Conservation (phyloP, 345 rosid species). For the Brassica incana region DNA sequence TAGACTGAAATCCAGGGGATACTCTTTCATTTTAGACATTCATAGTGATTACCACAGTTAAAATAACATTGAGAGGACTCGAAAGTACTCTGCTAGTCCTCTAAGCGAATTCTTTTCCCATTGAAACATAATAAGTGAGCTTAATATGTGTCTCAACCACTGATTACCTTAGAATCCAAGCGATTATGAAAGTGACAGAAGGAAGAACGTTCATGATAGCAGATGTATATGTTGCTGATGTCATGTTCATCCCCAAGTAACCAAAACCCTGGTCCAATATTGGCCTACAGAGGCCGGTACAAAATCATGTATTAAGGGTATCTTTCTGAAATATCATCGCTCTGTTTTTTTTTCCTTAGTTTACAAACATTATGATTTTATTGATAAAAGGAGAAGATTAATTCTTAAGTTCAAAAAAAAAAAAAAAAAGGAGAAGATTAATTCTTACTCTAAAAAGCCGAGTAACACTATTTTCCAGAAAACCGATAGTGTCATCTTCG, state of each 20-base stretch:
- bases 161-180: constrained; percentile 56
- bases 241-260: constrained; percentile 63
- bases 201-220: constrained; percentile 83
- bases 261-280: constrained; percentile 71
- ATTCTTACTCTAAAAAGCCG: constrained; percentile 67
- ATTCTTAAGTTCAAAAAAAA: no score
- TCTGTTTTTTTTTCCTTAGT: background rate
- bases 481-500: constrained; percentile 64
- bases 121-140: background rate
- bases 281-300: constrained; percentile 50
- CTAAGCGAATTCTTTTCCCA: background rate
- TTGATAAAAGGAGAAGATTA: background rate
- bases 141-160: background rate
- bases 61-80: background rate
- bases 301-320: background rate
- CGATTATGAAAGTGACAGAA: constrained; percentile 69
- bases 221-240: constrained; percentile 70
- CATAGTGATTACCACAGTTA: background rate
- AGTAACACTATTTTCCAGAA: constrained; percentile 61
- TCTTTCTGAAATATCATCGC: background rate
- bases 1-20: background rate
- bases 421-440: background rate
- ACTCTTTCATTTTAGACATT: background rate
- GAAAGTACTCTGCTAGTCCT: background rate
- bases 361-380: background rate